A percentile compares a stretch with the other conserved stretches of the same genome.
Conservation (phyloP, 176 grass and related monocot species). For the Oryza rufipogon region DNA sequence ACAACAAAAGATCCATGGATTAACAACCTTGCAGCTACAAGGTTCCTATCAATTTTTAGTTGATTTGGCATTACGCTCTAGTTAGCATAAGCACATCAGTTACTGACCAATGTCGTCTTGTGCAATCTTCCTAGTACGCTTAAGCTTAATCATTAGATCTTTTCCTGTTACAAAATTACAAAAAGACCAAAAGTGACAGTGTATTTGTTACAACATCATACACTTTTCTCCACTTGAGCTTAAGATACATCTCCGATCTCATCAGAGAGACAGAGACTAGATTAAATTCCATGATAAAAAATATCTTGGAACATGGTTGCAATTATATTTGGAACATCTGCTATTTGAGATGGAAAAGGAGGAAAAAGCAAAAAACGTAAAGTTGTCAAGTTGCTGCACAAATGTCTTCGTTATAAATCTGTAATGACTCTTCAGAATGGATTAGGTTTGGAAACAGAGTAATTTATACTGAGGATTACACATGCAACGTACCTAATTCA, state of each 20-base stretch:
- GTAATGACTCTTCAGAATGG: not conserved
- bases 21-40: constrained; percentile 17
- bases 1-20: constrained; percentile 16
- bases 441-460: constrained; percentile 36
- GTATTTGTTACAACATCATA: not conserved
- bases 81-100: constrained; percentile 28
- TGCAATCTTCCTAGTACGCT: not conserved
- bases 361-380: not conserved
- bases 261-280: not conserved
- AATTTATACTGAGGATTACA: constrained; percentile 40
- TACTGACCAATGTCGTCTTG: constrained; percentile 20
- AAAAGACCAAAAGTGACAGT: constrained; percentile 11
- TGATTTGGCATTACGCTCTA: constrained; percentile 6
- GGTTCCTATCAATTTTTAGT: constrained; percentile 22
- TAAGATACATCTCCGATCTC: not conserved
- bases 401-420: constrained; percentile 28
- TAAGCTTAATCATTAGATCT: constrained; percentile 7
- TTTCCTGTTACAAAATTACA: constrained; percentile 14
- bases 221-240: not conserved
- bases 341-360: not conserved
- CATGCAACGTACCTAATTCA: constrained; percentile 32
- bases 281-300: not conserved
- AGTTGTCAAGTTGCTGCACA: constrained; percentile 22
- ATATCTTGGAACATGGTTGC: constrained; percentile 5
- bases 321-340: not conserved